A percentile compares a stretch with the other conserved stretches of the same genome.
Conservation (phyloP, 129 eudicot species). For the Flaveria brownii region DNA sequence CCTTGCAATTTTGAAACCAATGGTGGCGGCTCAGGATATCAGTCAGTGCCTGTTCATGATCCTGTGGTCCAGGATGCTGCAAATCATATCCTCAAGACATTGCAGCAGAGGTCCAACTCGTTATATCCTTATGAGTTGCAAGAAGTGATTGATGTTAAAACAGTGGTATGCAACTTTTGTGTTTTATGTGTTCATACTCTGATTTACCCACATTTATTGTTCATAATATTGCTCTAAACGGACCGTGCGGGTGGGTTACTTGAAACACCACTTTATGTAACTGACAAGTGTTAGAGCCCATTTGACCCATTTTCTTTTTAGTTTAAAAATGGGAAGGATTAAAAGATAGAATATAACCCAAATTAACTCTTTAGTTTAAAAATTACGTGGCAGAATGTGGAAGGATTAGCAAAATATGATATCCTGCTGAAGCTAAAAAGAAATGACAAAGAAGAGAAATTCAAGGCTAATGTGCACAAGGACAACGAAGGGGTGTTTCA, state of each 20-base stretch:
- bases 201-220: not conserved
- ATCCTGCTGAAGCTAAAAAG: constrained; percentile 69
- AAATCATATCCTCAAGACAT: constrained; percentile 63
- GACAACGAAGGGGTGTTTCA: constrained; percentile 61
- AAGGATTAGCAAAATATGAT: constrained; percentile 65
- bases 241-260: not conserved
- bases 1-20: constrained; percentile 16
- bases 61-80: constrained; percentile 88
- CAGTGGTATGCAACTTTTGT: constrained; percentile 51
- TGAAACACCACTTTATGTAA: not conserved
- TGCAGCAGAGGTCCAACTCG: constrained; percentile 88
- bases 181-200: not conserved
- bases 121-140: constrained; percentile 68
- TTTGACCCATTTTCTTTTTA: not conserved
- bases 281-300: not conserved
- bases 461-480: constrained; percentile 86
- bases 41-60: constrained; percentile 74
- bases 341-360: not conserved
- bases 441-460: constrained; percentile 72
- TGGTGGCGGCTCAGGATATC: constrained; percentile 55
- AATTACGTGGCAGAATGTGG: constrained; percentile 42
- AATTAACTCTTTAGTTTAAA: not conserved
- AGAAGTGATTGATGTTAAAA: constrained; percentile 74
- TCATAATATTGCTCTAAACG: not conserved
- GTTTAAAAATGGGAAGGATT: not conserved